Evolutionary conservation across 2,329 filamentous ascomycete species (phyloP).

Genomic region (Exophiala mesophila): DNA sequence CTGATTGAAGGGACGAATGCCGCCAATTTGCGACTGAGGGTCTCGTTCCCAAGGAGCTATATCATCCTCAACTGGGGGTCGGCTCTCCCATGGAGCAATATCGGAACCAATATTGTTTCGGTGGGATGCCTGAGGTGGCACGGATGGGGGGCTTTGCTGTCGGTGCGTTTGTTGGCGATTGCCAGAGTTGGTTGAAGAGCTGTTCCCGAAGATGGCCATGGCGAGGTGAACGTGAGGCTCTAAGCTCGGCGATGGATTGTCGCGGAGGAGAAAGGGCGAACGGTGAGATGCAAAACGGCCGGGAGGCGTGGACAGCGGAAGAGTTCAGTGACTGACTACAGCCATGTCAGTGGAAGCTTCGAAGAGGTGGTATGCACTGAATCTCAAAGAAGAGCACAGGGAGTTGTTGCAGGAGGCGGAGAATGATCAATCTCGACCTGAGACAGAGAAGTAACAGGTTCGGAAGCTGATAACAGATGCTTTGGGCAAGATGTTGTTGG

Average conservation of each 20-base stretch:
- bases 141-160: neutral
- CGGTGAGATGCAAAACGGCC: neutral
- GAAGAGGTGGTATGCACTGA: too few relatives aligned
- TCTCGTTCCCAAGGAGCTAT: conserved; percentile 29
- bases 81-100: conserved; percentile 30
- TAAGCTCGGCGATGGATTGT: neutral
- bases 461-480: too few relatives aligned
- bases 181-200: conserved; percentile 25
- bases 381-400: too few relatives aligned
- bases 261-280: neutral
- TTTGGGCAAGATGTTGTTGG: too few relatives aligned
- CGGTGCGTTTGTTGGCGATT: conserved; percentile 17
- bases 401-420: too few relatives aligned
- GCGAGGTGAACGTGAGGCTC: conserved; percentile 1
- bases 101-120: conserved; percentile 24
- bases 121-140: conserved; percentile 14
- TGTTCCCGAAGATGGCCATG: conserved; percentile 20
- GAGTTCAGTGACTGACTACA: neutral
- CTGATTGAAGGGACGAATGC: conserved; percentile 22
- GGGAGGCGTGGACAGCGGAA: neutral
- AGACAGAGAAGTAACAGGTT: too few relatives aligned
- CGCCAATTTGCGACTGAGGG: conserved; percentile 23
- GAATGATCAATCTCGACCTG: too few relatives aligned
- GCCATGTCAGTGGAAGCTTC: neutral
- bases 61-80: conserved; percentile 28